Base-by-base conservation (phyloP, 257 asterid species). In the Solanum sparsipilum region DNA sequence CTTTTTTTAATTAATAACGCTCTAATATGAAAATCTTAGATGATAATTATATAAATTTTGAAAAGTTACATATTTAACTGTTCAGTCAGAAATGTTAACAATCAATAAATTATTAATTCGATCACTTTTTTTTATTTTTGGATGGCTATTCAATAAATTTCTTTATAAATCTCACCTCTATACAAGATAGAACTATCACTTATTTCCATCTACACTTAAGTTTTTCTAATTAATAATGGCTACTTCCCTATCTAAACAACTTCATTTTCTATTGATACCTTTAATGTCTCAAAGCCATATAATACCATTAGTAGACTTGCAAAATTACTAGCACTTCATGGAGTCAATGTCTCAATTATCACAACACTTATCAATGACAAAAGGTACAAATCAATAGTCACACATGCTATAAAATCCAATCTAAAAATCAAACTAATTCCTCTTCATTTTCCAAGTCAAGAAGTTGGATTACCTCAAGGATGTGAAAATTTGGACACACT, bases 281-380 rank as follows among this genome's bases (percentile, higher is more conserved):
- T 90, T 91, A 67, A 89, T 94, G 93, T 91, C 95, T 38, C 94
- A 90, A 38, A 93, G 95, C 68, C 96, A 94, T 88, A 85, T 88
- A 75, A 92, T 93, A 9, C 94, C 96, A 20, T 88, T 94, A 91
- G 52, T 88, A 1, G 95, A 93, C 48, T 89, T 8, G 92, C 91
- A 2, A 87, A 91, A 83, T 70, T 94, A 36, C 89, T 91, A 21
- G 94, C 94, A 10, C 67, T 87, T 15, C 93, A 88, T 1, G 93
- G 93, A 7, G 65, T 89, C 7, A 65, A 12, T 0, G 88, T 94
- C 79, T 88, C 95, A 68, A 90, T 94, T 36, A 32, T 92, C 39
- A 87, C 91, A 36, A 93, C 94, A 16, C 93, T 93, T 29, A 76
- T 81, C 56, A 93, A 92, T 78, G 89, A 73, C 38, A 73, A 68